Percentiles rank a stretch among this genome's conserved stretches.
Evolutionary conservation across 164 flowering plant genomes (phyloP).

Genomic region (Houttuynia cordata): DNA sequence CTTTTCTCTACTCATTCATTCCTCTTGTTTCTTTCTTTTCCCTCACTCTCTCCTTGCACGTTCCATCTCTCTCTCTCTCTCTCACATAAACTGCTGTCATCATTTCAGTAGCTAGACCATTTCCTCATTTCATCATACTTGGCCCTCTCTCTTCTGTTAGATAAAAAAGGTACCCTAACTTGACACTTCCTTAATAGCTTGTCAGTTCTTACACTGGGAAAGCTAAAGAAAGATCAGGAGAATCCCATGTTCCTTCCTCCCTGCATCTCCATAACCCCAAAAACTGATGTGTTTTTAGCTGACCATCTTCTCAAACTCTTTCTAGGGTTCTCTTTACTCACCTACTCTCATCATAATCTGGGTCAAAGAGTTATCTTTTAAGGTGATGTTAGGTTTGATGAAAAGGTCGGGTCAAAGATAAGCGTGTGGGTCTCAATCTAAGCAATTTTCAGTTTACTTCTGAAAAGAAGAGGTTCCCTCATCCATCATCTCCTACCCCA

Average conservation of each 20-base stretch:
- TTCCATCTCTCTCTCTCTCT: neutral
- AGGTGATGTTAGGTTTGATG: too few relatives aligned
- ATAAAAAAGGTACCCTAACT: neutral
- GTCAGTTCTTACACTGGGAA: neutral
- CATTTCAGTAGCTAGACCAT: neutral
- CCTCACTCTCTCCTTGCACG: neutral
- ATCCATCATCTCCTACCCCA: too few relatives aligned
- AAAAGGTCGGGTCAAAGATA: too few relatives aligned
- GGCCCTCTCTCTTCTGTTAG: neutral
- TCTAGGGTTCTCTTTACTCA: neutral
- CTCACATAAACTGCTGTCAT: neutral
- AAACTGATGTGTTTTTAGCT: neutral
- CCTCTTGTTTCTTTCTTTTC: neutral
- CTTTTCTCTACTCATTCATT: too few relatives aligned
- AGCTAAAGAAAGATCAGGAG: neutral
- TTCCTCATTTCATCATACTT: neutral
- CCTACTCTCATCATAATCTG: too few relatives aligned
- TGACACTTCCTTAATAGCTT: neutral
- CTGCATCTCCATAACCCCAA: neutral
- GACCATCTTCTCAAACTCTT: neutral
- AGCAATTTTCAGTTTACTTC: too few relatives aligned
- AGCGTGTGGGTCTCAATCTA: too few relatives aligned
- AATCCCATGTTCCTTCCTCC: neutral
- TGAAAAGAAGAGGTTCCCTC: too few relatives aligned
- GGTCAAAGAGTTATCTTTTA: too few relatives aligned